phyloP scores from a whole-genome alignment of 805 yeast genomes.

The Saturnispora silvae region DNA sequence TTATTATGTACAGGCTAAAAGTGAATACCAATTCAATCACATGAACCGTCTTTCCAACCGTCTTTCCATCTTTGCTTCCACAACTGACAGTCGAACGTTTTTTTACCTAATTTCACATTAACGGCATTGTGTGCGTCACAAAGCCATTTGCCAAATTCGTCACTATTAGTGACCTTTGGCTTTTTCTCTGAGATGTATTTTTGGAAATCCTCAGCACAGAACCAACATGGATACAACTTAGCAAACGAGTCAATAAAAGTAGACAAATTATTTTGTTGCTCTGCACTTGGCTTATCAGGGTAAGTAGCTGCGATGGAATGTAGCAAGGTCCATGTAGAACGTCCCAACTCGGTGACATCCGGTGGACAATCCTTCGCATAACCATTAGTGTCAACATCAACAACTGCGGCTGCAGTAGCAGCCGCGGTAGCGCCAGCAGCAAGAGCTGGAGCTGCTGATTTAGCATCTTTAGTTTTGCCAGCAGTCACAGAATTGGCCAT shows the following conservation, averaged over 20 bases:
- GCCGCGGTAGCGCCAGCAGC: slow-evolving; percentile 15
- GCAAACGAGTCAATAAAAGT: slow-evolving; percentile 64
- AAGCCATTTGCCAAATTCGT: slow-evolving; percentile 79
- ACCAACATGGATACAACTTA: slow-evolving; percentile 85
- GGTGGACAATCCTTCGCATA: slow-evolving; percentile 64
- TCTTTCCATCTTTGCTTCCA: slow-evolving; percentile 95
- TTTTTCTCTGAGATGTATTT: slow-evolving; percentile 42
- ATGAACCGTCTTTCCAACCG: slow-evolving; percentile 71
- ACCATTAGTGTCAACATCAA: slow-evolving; percentile 14
- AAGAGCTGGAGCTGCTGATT: slow-evolving; percentile 3
- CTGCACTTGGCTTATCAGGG: slow-evolving; percentile 54
- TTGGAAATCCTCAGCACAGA: slow-evolving; percentile 80
- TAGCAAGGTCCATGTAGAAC: slow-evolving; percentile 84
- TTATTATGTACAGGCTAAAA: too few species aligned
- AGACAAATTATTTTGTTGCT: slow-evolving; percentile 61
- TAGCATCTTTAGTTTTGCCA: slow-evolving; percentile 10
- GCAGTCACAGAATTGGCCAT: slow-evolving; percentile 33
- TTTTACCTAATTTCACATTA: slow-evolving; percentile 79
- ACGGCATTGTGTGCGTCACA: slow-evolving; percentile 94
- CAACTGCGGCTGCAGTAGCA: slow-evolving; percentile 9
- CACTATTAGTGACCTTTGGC: slow-evolving; percentile 56
- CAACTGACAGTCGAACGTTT: slow-evolving; percentile 70
- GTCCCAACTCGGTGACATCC: slow-evolving; percentile 70
- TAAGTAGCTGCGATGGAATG: slow-evolving; percentile 87
- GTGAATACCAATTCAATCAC: slow-evolving; percentile 26